phyloP scores from a whole-genome alignment of 305 asterid genomes.

The Stenogyne calaminthoides region DNA sequence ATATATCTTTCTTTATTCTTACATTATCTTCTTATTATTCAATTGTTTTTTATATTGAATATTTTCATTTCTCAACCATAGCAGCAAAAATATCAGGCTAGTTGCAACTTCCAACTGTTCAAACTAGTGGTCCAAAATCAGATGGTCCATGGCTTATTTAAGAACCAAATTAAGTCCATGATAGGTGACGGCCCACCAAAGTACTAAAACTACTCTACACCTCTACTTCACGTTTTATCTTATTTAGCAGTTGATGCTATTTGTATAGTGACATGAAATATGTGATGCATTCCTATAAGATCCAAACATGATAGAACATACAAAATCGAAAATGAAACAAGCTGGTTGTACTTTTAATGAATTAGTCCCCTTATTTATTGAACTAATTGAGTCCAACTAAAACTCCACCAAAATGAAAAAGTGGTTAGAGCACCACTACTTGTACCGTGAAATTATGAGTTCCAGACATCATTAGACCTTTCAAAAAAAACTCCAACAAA shows the following conservation, averaged over 20 bases:
- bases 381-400: too few relatives aligned
- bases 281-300: neutral
- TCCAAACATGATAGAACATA: neutral
- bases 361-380: too few relatives aligned
- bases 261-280: neutral
- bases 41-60: neutral
- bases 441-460: too few relatives aligned
- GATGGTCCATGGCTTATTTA: neutral
- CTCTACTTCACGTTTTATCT: neutral
- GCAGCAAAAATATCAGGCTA: too few relatives aligned
- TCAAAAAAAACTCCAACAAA: too few relatives aligned
- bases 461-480: too few relatives aligned
- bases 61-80: neutral
- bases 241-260: neutral
- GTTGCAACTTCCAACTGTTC: neutral
- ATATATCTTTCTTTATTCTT: too few relatives aligned
- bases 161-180: constrained; percentile 7
- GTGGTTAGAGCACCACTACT: too few relatives aligned
- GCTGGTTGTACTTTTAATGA: too few relatives aligned
- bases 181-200: constrained; percentile 10
- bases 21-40: too few relatives aligned
- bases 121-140: constrained; percentile 12
- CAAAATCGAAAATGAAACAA: too few relatives aligned
- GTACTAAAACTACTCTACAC: neutral
- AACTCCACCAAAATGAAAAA: too few relatives aligned